Evolutionary conservation across 257 asterid species (phyloP).

Genomic region (Fraxinus anomala): DNA sequence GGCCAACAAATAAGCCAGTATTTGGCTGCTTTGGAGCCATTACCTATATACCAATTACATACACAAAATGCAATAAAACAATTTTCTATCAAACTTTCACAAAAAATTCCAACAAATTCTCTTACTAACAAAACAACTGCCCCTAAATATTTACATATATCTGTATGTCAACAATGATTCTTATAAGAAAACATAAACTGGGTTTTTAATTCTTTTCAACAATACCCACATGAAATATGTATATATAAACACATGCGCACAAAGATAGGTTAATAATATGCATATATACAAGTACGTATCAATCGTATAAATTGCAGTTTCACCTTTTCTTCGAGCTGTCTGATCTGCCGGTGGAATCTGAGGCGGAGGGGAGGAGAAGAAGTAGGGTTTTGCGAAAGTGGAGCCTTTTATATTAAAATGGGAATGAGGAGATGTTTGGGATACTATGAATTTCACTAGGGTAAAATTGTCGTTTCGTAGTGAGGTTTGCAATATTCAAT

Average conservation of each 20-base stretch:
- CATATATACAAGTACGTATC: too few relatives aligned
- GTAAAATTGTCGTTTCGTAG: neutral
- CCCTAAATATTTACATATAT: too few relatives aligned
- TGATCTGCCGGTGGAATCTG: neutral
- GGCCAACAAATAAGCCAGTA: slow-evolving; percentile 71
- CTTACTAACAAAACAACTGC: too few relatives aligned
- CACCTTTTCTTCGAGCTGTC: slow-evolving; percentile 4
- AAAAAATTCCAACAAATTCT: neutral
- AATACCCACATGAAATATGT: neutral
- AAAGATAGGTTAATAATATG: neutral
- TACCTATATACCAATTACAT: slow-evolving; percentile 31
- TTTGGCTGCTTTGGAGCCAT: slow-evolving; percentile 88
- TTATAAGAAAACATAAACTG: neutral
- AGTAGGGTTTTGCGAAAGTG: slow-evolving; percentile 30
- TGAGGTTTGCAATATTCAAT: too few relatives aligned
- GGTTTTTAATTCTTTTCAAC: neutral
- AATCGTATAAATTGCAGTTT: neutral
- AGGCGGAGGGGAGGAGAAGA: slow-evolving; percentile 20
- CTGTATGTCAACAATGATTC: too few relatives aligned
- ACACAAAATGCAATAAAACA: neutral
- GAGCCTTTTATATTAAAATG: neutral
- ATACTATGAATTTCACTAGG: neutral
- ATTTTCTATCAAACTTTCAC: neutral
- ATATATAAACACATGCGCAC: neutral
- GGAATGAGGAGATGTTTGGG: neutral